These are phyloP conservation scores for Rosa multiflora DNA, from an alignment of 306 rosid genomes.

Conservation along the genomic window DNA sequence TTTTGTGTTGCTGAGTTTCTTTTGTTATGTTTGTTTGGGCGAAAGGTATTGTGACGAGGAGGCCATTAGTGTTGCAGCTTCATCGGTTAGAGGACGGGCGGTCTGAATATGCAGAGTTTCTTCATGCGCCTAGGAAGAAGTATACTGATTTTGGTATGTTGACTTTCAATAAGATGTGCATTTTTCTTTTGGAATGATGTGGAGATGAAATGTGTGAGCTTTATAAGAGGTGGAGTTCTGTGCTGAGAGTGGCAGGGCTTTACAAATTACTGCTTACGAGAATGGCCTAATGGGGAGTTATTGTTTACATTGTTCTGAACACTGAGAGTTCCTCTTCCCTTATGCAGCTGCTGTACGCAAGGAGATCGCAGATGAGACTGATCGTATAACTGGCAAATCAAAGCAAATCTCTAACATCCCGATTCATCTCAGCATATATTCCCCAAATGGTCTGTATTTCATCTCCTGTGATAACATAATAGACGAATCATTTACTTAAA, in stretches of 20 bases:
- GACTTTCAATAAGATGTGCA: constrained; percentile 14
- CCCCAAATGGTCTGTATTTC: constrained; percentile 81
- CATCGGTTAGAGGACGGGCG: constrained; percentile 73
- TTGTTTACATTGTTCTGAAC: not conserved
- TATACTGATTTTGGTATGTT: constrained; percentile 74
- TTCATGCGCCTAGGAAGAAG: constrained; percentile 81
- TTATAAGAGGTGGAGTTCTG: not conserved
- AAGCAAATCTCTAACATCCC: constrained; percentile 91
- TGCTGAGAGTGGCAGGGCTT: not conserved
- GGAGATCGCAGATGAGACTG: constrained; percentile 97
- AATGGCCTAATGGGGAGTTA: constrained; percentile 3
- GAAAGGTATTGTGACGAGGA: constrained; percentile 90
- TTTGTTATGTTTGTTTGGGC: constrained; percentile 1
- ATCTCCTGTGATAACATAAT: constrained; percentile 18
- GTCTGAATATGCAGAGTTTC: constrained; percentile 93
- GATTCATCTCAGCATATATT: constrained; percentile 96
- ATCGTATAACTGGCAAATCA: constrained; percentile 91
- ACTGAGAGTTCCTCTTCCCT: constrained; percentile 15
- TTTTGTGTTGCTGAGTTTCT: not conserved
- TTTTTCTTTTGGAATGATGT: constrained; percentile 11
- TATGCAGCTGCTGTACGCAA: constrained; percentile 82
- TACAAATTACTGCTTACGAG: not conserved
- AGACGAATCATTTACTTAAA: constrained; percentile 15
- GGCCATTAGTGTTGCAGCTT: constrained; percentile 95
- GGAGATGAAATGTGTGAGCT: not conserved